Evolutionary conservation across 2,329 filamentous ascomycete genomes (phyloP).

Genomic region (Sporothrix pallida): DNA sequence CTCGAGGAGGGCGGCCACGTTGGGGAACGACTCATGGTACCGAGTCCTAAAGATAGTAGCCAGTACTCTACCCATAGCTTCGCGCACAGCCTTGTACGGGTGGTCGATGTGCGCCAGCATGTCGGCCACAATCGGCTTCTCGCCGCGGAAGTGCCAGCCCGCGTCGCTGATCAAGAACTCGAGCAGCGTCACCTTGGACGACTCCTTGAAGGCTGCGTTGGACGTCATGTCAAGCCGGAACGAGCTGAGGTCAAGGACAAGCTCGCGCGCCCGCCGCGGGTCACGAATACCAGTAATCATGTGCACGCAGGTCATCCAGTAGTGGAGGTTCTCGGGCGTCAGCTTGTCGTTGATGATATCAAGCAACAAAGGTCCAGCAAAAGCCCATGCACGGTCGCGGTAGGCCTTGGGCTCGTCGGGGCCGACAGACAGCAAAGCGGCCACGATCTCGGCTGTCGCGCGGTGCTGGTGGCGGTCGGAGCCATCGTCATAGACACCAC

Average conservation of each 20-base stretch:
- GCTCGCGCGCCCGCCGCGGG: constrained; percentile 82
- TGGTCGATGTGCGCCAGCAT: constrained; percentile 93
- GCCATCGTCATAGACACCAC: constrained; percentile 84
- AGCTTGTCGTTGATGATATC: constrained; percentile 87
- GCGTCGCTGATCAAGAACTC: constrained; percentile 86
- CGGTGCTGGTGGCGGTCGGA: constrained; percentile 98
- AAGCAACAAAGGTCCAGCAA: constrained; percentile 85
- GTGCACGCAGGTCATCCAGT: constrained; percentile 95
- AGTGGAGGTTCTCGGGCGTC: constrained; percentile 90
- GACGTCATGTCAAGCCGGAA: constrained; percentile 94
- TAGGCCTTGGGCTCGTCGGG: constrained; percentile 76
- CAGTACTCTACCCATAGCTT: constrained; percentile 89
- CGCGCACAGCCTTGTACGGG: constrained; percentile 95
- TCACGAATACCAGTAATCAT: constrained; percentile 88
- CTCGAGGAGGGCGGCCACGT: constrained; percentile 75
- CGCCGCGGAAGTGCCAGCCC: constrained; percentile 95
- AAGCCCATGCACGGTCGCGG: constrained; percentile 81
- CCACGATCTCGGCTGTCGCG: constrained; percentile 91
- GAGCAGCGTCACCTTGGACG: constrained; percentile 89
- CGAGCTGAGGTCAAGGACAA: constrained; percentile 79
- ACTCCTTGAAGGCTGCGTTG: constrained; percentile 98
- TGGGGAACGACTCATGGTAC: constrained; percentile 91
- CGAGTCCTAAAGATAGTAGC: constrained; percentile 87
- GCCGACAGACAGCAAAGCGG: constrained; percentile 80
- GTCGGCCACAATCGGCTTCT: constrained; percentile 85